Conservation (phyloP, 2,329 filamentous ascomycete species). For the Pseudogymnoascus sp. region DNA sequence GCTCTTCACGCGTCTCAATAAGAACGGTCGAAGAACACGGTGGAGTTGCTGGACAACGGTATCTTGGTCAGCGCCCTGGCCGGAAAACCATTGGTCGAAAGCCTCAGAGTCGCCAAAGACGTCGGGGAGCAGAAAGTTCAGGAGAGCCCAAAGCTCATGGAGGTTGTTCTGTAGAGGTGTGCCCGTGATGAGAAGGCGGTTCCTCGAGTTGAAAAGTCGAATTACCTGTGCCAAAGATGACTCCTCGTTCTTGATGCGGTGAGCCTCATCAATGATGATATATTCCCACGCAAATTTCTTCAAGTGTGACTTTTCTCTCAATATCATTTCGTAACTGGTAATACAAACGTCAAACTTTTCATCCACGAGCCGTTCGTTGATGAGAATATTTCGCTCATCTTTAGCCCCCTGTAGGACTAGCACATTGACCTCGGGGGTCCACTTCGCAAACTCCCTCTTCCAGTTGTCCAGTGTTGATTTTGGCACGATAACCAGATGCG, state of each 20-base stretch:
- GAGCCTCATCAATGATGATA: conserved; percentile 97
- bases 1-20: conserved; percentile 91
- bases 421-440: conserved; percentile 94
- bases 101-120: conserved; percentile 95
- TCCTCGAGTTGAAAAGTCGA: conserved; percentile 89
- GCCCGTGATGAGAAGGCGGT: conserved; percentile 89
- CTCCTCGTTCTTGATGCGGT: conserved; percentile 99
- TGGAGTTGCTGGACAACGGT: conserved; percentile 94
- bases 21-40: conserved; percentile 83
- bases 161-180: conserved; percentile 97
- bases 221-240: conserved; percentile 96
- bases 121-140: conserved; percentile 96
- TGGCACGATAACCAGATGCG: conserved; percentile 84
- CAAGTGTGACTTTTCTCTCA: conserved; percentile 86
- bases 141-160: conserved; percentile 92
- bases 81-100: conserved; percentile 97
- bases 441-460: conserved; percentile 87
- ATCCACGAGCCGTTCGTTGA: conserved; percentile 83
- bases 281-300: conserved; percentile 99
- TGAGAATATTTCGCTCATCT: conserved; percentile 81
- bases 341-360: conserved; percentile 98
- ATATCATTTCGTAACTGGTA: conserved; percentile 98
- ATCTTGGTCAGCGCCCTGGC: conserved; percentile 84
- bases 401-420: conserved; percentile 91
- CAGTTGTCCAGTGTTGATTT: conserved; percentile 98